Evolutionary conservation across 148 eudicot species (phyloP), one percentile per base, ranked within the genome.

Genomic region (Cornus kousa): DNA sequence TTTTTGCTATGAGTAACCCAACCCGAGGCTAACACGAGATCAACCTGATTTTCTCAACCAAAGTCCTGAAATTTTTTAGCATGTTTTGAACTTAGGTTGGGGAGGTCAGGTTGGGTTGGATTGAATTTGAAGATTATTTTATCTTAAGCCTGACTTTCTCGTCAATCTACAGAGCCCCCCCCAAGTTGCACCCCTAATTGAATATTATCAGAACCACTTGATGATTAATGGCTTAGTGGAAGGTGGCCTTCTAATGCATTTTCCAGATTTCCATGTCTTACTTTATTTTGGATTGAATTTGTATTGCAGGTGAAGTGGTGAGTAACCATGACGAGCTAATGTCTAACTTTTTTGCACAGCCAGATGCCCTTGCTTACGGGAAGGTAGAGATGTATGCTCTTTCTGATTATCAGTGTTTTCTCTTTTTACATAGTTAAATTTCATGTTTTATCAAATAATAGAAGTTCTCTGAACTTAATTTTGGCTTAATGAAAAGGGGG

Each of bases 281-380:
- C 68, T 72, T 69, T 48, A 67, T 62, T 23, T 19, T 78, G 78
- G n/a, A 64, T 70, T 73, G 67, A 55, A 76, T 72, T 77, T 74
- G 62, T 78, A 72, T 85, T 84, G 73, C 91, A 96, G 99, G 89
- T 77, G 99, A 96, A 87, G 86, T 89, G 68, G 99, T 92, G 62
- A 88, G 91, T 74, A 96, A 96, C 82, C 99, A 96, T 68, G 99
- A 96, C 86, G 99, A 96, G 90, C 93, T 96, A 70, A 96, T 96
- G 99, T 96, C 99, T 7, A 96, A 96, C 90, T 96, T 96, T 81
- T 96, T 96, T 82, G 99, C 99, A 59, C 99, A 96, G 83, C 94
- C 99, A 60, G 99, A 96, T 87, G 99, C 99, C 83, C 92, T 96
- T 78, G 99, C 99, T 76, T 92, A 93, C 80, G 99, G 98, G 85